phyloP scores from a whole-genome alignment of 2,329 filamentous ascomycete genomes.

The Dendryphion nanum region DNA sequence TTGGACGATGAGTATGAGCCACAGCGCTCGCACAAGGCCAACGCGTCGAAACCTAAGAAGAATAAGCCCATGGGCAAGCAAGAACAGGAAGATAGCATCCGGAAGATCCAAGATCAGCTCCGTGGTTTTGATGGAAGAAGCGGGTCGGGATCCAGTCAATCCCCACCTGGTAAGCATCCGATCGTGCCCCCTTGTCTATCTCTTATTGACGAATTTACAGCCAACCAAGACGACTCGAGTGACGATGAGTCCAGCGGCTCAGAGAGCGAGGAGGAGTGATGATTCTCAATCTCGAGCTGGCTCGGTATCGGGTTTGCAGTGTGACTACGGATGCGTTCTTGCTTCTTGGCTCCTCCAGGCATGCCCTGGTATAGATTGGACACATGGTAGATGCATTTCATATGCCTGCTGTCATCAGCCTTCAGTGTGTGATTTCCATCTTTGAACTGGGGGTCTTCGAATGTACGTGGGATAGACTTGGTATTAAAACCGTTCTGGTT shows the following conservation, averaged over 20 bases:
- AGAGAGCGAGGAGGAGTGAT: constrained; percentile 49
- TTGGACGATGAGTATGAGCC: constrained; percentile 51
- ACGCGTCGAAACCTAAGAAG: constrained; percentile 59
- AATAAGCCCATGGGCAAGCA: constrained; percentile 75
- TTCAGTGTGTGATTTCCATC: too few relatives aligned
- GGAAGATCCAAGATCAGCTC: constrained; percentile 61
- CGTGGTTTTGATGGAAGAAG: constrained; percentile 33
- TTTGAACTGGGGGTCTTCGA: too few relatives aligned
- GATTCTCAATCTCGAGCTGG: constrained; percentile 1
- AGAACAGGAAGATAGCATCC: constrained; percentile 68
- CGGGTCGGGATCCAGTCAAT: constrained; percentile 47
- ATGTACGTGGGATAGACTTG: too few relatives aligned
- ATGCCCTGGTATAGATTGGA: too few relatives aligned
- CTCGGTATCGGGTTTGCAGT: too few relatives aligned
- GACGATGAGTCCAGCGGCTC: constrained; percentile 54
- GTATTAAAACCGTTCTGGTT: too few relatives aligned
- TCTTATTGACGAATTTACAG: constrained; percentile 17
- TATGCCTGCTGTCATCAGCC: too few relatives aligned
- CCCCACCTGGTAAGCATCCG: constrained; percentile 36
- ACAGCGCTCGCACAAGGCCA: constrained; percentile 36
- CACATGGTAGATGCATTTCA: too few relatives aligned
- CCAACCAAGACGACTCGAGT: constrained; percentile 47
- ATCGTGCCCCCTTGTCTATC: background rate
- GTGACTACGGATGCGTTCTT: too few relatives aligned
- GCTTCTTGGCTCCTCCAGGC: too few relatives aligned